Conservation (phyloP, 768 basidiomycete species). For the Rhizopogon vesiculosus region DNA sequence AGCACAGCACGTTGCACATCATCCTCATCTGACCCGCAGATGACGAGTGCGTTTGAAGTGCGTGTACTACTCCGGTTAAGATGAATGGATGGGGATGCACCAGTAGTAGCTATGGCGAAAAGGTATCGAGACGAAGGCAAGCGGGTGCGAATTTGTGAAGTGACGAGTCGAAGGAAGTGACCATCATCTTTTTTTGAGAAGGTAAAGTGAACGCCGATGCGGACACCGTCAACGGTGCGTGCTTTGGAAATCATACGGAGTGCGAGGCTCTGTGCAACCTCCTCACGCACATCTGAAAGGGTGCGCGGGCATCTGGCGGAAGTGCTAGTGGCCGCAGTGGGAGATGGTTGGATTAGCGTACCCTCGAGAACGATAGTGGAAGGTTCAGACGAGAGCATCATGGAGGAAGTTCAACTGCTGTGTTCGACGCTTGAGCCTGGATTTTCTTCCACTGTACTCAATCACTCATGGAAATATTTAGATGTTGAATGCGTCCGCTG, state of each 20-base stretch:
- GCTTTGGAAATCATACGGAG: constrained; percentile 48
- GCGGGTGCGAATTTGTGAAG: constrained; percentile 38
- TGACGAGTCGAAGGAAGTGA: constrained; percentile 52
- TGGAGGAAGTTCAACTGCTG: neutral
- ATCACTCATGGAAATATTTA: too few relatives aligned
- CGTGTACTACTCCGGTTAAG: neutral
- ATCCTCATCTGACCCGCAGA: constrained; percentile 51
- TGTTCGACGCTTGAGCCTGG: neutral
- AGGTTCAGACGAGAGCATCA: constrained; percentile 18
- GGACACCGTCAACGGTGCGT: constrained; percentile 45
- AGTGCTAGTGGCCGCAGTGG: neutral
- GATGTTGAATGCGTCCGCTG: too few relatives aligned
- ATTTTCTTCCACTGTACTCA: neutral
- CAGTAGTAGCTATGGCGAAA: constrained; percentile 51
- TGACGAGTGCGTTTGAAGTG: constrained; percentile 43
- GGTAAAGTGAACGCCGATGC: constrained; percentile 56
- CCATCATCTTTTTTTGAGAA: constrained; percentile 55
- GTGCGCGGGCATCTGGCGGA: constrained; percentile 33
- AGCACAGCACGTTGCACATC: constrained; percentile 65
- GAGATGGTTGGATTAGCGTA: constrained; percentile 1
- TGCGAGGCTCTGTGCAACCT: constrained; percentile 56
- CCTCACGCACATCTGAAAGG: constrained; percentile 54
- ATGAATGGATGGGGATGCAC: constrained; percentile 23
- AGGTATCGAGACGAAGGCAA: constrained; percentile 42
- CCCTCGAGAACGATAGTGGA: constrained; percentile 13